Evolutionary conservation across 805 yeast species (phyloP).

Genomic region (Ogataea pilisensis): DNA sequence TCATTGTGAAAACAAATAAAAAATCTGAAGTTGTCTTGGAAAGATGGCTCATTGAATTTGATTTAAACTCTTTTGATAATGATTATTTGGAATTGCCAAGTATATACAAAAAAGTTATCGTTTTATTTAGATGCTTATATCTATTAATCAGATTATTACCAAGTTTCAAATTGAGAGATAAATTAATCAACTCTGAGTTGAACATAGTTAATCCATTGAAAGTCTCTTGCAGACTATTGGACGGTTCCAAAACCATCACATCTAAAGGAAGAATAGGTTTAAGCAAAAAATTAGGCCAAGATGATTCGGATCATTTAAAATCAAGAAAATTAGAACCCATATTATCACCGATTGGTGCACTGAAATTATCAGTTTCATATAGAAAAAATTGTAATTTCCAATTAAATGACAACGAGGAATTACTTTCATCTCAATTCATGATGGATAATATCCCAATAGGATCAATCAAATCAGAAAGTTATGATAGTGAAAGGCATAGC

Average conservation of each 20-base stretch:
- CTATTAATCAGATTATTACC: slow-evolving; percentile 70
- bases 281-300: slow-evolving; percentile 44
- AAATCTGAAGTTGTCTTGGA: slow-evolving; percentile 88
- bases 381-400: slow-evolving; percentile 67
- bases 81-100: slow-evolving; percentile 54
- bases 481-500: slow-evolving; percentile 14
- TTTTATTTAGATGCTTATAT: slow-evolving; percentile 70
- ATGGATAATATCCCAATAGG: slow-evolving; percentile 11
- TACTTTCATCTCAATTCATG: slow-evolving; percentile 41
- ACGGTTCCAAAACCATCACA: slow-evolving; percentile 74
- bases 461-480: slow-evolving; percentile 9
- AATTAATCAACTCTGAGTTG: slow-evolving; percentile 31
- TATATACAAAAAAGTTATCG: slow-evolving; percentile 69
- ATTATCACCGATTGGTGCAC: slow-evolving; percentile 67
- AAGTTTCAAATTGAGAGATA: slow-evolving; percentile 52
- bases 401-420: slow-evolving; percentile 61
- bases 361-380: slow-evolving; percentile 74
- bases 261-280: slow-evolving; percentile 85
- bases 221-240: slow-evolving; percentile 60
- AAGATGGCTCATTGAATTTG: slow-evolving; percentile 88
- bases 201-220: slow-evolving; percentile 33
- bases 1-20: slow-evolving; percentile 55
- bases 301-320: slow-evolving; percentile 40
- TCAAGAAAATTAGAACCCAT: slow-evolving; percentile 68
- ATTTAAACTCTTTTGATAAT: slow-evolving; percentile 38